Percentiles rank a stretch among this genome's conserved stretches.
Evolutionary conservation across 2,329 filamentous ascomycete genomes (phyloP).

Genomic region (Pseudogymnoascus sp.): DNA sequence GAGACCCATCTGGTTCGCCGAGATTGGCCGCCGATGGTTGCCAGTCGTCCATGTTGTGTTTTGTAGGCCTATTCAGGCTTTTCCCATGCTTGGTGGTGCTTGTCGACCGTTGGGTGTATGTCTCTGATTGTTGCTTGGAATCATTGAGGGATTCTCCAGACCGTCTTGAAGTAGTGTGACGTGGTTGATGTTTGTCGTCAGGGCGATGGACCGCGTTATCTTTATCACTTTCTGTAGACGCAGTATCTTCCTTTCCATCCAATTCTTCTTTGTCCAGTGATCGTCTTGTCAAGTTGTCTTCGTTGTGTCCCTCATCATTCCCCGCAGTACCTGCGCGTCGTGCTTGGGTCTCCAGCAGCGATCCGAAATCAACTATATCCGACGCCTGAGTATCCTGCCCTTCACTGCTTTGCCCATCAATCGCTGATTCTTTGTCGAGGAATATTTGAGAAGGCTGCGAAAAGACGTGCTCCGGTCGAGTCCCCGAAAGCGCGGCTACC

Average conservation of each 20-base stretch:
- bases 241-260: too few species aligned
- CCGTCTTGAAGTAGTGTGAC: neutral
- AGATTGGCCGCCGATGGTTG: neutral
- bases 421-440: neutral
- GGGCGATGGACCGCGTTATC: neutral
- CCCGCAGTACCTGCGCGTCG: neutral
- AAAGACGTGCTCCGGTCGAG: neutral
- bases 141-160: neutral
- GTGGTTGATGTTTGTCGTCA: neutral
- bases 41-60: constrained; percentile 1
- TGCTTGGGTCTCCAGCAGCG: neutral
- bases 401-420: neutral
- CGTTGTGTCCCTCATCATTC: neutral
- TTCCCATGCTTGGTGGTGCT: neutral
- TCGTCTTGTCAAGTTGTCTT: neutral
- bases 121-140: neutral
- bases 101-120: neutral
- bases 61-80: neutral
- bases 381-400: neutral
- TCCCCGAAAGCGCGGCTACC: neutral
- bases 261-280: neutral
- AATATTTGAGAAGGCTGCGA: neutral
- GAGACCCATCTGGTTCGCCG: neutral
- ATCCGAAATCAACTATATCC: neutral
- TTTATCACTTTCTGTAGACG: neutral